Evolutionary conservation across 2,329 filamentous ascomycete genomes (phyloP).

Genomic region (Alternaria solani): DNA sequence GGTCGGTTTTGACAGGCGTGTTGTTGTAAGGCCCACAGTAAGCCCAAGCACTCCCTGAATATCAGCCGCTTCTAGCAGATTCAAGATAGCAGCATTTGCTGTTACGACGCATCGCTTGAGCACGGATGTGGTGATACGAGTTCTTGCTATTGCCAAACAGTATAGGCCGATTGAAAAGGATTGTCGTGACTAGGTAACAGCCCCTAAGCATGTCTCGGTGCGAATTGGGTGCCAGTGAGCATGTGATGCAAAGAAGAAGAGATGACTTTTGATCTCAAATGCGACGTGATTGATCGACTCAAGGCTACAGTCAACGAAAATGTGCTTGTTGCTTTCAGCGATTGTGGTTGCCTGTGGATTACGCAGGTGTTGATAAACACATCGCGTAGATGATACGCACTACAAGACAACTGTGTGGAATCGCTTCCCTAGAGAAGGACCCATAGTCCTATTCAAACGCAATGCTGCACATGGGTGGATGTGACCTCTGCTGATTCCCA

Average conservation of each 20-base stretch:
- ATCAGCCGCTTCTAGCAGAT: neutral
- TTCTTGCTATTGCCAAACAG: neutral
- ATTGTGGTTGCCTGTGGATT: neutral
- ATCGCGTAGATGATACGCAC: neutral
- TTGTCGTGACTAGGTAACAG: neutral
- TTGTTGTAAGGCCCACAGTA: neutral
- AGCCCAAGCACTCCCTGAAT: neutral
- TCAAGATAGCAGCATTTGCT: no score
- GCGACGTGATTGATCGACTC: neutral
- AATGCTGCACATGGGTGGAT: slow-evolving; percentile 36
- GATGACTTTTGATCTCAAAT: neutral
- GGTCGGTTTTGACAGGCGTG: neutral
- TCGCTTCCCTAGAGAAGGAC: no score
- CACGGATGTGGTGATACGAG: neutral
- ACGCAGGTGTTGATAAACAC: neutral
- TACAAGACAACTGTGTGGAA: neutral
- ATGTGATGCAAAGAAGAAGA: neutral
- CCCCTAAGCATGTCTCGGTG: neutral
- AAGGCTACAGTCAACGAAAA: neutral
- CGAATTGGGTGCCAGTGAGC: neutral
- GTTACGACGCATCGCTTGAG: neutral
- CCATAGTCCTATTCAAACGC: neutral
- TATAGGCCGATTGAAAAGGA: neutral
- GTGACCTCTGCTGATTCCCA: slow-evolving; percentile 79
- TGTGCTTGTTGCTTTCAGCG: neutral